Conservation (phyloP, 805 yeast species). For the Starmerella bacillaris region DNA sequence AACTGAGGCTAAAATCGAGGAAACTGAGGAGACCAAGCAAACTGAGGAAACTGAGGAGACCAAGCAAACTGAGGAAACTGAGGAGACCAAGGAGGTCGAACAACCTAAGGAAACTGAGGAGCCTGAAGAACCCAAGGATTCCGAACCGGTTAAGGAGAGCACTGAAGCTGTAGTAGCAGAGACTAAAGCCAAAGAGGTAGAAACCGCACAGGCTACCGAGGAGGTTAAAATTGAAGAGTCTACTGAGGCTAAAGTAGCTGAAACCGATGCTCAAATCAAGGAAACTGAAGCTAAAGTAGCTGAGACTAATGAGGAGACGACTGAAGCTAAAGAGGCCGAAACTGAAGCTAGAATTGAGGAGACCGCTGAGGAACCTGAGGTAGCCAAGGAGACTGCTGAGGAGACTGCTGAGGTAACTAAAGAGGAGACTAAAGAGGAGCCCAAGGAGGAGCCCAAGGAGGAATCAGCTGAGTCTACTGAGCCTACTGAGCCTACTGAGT, state of each 20-base stretch:
- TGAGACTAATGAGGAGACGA: background rate
- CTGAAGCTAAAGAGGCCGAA: conserved; percentile 2
- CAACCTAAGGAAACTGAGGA: background rate
- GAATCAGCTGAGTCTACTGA: conserved; percentile 1
- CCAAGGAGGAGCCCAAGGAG: conserved; percentile 3
- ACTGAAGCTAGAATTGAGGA: background rate
- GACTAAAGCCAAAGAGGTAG: background rate
- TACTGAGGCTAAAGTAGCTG: background rate
- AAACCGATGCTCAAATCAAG: background rate
- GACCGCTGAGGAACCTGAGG: background rate
- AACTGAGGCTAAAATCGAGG: background rate
- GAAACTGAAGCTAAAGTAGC: background rate
- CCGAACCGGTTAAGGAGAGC: background rate
- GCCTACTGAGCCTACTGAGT: background rate
- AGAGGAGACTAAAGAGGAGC: background rate
- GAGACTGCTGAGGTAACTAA: background rate
- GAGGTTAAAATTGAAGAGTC: background rate
- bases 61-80: background rate
- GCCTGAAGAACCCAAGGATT: background rate
- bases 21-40: background rate
- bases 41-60: background rate
- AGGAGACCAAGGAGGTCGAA: background rate
- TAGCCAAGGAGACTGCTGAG: background rate
- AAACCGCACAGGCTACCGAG: background rate
- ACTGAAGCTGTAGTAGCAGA: no score